These are phyloP conservation scores for Chalara sp. DNA, from an alignment of 2,329 filamentous ascomycete genomes.

Conservation along the genomic window DNA sequence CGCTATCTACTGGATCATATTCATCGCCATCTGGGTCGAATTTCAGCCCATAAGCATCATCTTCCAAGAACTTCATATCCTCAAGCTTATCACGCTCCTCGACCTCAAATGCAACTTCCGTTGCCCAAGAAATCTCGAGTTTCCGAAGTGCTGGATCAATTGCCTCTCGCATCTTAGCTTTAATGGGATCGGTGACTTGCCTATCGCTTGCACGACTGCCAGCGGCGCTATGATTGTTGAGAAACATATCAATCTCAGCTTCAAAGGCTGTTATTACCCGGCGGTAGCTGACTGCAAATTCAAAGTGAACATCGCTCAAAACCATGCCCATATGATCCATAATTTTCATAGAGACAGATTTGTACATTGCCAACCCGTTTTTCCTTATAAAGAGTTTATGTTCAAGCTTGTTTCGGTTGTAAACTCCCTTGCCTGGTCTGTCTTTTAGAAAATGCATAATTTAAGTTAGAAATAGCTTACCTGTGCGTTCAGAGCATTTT, in stretches of 20 bases:
- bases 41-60: background rate
- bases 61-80: background rate
- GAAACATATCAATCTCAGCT: conserved; percentile 5
- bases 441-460: background rate
- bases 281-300: background rate
- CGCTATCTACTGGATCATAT: background rate
- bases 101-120: background rate
- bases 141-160: background rate
- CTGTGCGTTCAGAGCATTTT: conserved; percentile 5
- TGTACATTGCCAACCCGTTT: conserved; percentile 6
- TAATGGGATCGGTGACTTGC: conserved; percentile 2
- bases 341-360: conserved; percentile 3
- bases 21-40: background rate
- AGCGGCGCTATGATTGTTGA: conserved; percentile 7
- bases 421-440: conserved; percentile 7
- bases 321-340: background rate
- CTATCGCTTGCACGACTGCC: conserved; percentile 1
- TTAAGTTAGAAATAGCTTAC: conserved; percentile 1
- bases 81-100: background rate
- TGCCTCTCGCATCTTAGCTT: conserved; percentile 1
- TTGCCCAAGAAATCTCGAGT: background rate
- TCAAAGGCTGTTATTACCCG: background rate
- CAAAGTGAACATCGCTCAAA: background rate
- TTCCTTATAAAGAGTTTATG: conserved; percentile 4
- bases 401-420: conserved; percentile 6